Evolutionary conservation across 345 rosid genomes (phyloP), one percentile per base, ranked within the genome.

Genomic region (Euphorbia tirucalli): DNA sequence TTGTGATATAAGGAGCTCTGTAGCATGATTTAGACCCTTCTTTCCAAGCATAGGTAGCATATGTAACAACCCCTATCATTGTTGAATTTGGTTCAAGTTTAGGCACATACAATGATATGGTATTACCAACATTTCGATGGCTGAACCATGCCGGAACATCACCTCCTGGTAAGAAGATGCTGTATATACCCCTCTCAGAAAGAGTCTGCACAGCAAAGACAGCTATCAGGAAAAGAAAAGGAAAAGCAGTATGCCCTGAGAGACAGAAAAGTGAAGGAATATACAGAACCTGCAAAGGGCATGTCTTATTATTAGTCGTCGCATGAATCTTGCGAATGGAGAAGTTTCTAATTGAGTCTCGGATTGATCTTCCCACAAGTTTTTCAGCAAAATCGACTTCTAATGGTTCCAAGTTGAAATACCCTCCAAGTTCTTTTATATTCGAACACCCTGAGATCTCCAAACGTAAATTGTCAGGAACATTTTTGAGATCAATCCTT

Each of bases 341-440:
- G 8, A 10, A 13, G 39, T 24, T 50, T 31, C 4, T 8, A 25
- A 46, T 21, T 10, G 60, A 48, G 2, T 37, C 68, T 49, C 50
- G 32, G 9, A 57, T 46, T 11, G 52, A 49, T 9, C 21, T 61
- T 50, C 58, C n/a, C 0, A 62, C 46, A 48, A 31, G 43, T 16
- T 35, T 68, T 55, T 71, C 68, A 32, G 37, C 43, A 21, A 62
- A 32, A 3, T 71, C 68, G 11, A 19, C 32, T 31, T 25, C 11
- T 24, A 71, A 32, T 0, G 74, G 28, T 24, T 71, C 74, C 74
- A 71, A 71, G 68, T 15, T 61, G 49, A 44, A 71, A 15, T n/a
- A 71, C 9, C 74, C 74, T 16, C 30, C 19, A 10, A 71, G 4
- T 49, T 10, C 60, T 58, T 61, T 71, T 31, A 71, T 49, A 11